Evolutionary conservation across 2,329 filamentous ascomycete genomes (phyloP).

Genomic region (Arachnomyces sp.): DNA sequence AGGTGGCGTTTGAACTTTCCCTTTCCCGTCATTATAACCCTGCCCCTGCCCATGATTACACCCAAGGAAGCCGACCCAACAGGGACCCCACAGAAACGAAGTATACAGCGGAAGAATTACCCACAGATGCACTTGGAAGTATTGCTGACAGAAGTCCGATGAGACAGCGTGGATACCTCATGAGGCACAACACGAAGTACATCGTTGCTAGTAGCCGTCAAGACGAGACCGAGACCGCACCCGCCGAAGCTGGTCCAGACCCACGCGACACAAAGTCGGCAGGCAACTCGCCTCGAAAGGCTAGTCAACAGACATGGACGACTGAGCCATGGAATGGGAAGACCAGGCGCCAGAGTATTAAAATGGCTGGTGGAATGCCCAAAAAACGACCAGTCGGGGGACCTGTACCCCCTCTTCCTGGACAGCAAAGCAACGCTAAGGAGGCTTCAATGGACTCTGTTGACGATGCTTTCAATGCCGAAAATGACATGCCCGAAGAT

Average conservation of each 20-base stretch:
- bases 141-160: constrained; percentile 56
- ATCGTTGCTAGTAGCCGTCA: constrained; percentile 77
- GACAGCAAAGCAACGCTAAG: constrained; percentile 71
- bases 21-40: constrained; percentile 28
- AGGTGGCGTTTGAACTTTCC: constrained; percentile 60
- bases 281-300: constrained; percentile 65
- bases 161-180: constrained; percentile 91
- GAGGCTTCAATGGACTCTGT: constrained; percentile 54
- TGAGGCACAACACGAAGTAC: constrained; percentile 97
- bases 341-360: constrained; percentile 57
- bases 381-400: constrained; percentile 55
- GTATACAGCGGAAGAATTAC: constrained; percentile 19
- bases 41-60: constrained; percentile 6
- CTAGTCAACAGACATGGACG: constrained; percentile 84
- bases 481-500: constrained; percentile 58
- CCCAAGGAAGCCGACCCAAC: constrained; percentile 16
- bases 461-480: constrained; percentile 57
- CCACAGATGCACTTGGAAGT: constrained; percentile 19
- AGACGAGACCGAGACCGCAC: constrained; percentile 42
- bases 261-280: constrained; percentile 49
- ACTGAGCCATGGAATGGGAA: constrained; percentile 95
- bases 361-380: constrained; percentile 48
- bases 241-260: constrained; percentile 17
- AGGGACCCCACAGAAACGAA: constrained; percentile 17
- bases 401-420: constrained; percentile 72